These are phyloP conservation scores for Debaryomyces subglobosus DNA, from an alignment of 1,139 yeast species.

Conservation along the genomic window DNA sequence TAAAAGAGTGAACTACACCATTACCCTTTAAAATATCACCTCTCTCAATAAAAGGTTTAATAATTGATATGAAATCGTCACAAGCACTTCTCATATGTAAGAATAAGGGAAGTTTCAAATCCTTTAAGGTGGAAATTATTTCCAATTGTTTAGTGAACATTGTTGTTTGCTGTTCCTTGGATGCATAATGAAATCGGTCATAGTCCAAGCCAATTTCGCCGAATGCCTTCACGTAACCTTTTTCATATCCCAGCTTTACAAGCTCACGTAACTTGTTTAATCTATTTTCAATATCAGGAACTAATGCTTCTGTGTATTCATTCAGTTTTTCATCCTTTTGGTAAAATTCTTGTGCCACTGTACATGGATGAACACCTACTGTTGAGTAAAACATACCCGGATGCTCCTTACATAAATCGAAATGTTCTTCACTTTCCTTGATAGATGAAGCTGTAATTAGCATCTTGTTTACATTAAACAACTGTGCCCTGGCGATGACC, in stretches of 20 bases:
- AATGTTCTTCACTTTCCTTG: constrained; percentile 57
- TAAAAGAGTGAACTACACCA: constrained; percentile 92
- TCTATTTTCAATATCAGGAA: constrained; percentile 37
- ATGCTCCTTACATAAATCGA: constrained; percentile 34
- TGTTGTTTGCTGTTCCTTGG: constrained; percentile 63
- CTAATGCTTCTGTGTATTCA: constrained; percentile 25
- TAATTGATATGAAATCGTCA: constrained; percentile 69
- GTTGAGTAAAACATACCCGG: constrained; percentile 59
- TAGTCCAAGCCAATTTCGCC: constrained; percentile 96
- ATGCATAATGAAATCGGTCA: constrained; percentile 79
- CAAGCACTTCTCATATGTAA: constrained; percentile 90
- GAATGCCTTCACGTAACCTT: constrained; percentile 68
- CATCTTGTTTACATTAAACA: constrained; percentile 66
- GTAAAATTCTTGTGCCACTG: constrained; percentile 64
- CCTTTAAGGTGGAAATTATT: constrained; percentile 50
- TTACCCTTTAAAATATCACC: constrained; percentile 40
- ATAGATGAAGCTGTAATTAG: constrained; percentile 84
- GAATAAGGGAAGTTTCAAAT: constrained; percentile 70
- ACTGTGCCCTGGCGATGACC: constrained; percentile 68
- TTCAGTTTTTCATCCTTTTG: constrained; percentile 18
- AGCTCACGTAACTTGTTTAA: constrained; percentile 51
- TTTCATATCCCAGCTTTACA: constrained; percentile 49
- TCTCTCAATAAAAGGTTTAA: constrained; percentile 57
- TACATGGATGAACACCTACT: constrained; percentile 94
- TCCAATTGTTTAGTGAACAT: constrained; percentile 77